Base-by-base conservation (phyloP, 2,329 filamentous ascomycete genomes). In the Sphaerostilbella broomeana region DNA sequence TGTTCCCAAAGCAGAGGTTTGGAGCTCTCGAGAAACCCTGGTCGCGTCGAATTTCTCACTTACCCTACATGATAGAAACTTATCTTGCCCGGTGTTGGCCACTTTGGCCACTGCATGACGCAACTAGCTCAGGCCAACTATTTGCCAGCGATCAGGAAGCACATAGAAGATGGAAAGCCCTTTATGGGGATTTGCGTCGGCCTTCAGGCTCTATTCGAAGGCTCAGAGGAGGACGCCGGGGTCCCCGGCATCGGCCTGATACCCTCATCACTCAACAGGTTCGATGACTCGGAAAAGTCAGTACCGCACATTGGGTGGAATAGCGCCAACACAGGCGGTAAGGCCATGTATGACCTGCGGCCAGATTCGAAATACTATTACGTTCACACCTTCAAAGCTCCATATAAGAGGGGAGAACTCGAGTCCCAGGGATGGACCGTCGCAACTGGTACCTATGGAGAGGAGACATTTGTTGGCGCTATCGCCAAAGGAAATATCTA, bases 231-330 rank as follows among this genome's bases (percentile, higher is more conserved):
- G 61, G 81, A 86, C 48, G 68, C 79, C 1, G 62, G 70, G 13
- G 79, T 86, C 11, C 64, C 79, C 3, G 92, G 92, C 1, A 68
- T 98, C 33, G 84, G 82, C 5, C 31, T 94, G 19, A 79, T 97
- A 46, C 79, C 81, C 30, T 77, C 75, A 26, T 68, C 66, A 9
- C 74, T 98, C 48, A 72, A 77, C 56, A 81, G 81, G 45, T 98
- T 98, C 65, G 69, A 86, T 57, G 79, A 86, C 58, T 61, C 64
- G 21, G 68, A 76, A 53, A 97, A 97, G 67, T 81, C 88, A 25
- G 94, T 98, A n/a, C 92, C 92, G 26, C 94, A 98, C 65, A 98
- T 98, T 61, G 92, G 92, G 40, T 98, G 92, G 92, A 98, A 98
- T 64, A 88, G 81, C 51, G 92, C 94, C 30, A 81, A 81, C 52